A percentile compares a stretch with the other conserved stretches of the same genome.
phyloP scores from a whole-genome alignment of 177 flowering plant species.

The Telopea speciosissima region DNA sequence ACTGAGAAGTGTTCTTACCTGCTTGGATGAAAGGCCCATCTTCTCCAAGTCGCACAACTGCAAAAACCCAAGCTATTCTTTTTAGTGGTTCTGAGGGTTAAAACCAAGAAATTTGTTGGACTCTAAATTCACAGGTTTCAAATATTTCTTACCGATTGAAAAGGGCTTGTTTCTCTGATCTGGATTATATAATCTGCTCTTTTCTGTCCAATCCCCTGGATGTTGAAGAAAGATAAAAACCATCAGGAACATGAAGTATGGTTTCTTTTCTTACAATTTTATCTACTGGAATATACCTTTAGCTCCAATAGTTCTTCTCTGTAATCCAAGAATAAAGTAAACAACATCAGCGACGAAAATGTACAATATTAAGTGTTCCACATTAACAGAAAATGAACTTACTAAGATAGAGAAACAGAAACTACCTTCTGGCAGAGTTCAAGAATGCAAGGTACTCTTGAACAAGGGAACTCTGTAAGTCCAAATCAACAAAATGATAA shows the following conservation, averaged over 20 bases:
- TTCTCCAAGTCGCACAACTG: slow-evolving; percentile 84
- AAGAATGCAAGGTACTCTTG: slow-evolving; percentile 70
- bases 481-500: slow-evolving; percentile 7
- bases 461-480: slow-evolving; percentile 53
- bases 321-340: slow-evolving; percentile 12
- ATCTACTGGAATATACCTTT: slow-evolving; percentile 40
- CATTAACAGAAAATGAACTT: not conserved
- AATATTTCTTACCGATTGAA: slow-evolving; percentile 51
- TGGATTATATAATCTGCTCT: slow-evolving; percentile 67
- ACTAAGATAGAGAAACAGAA: not conserved
- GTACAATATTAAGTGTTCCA: not conserved
- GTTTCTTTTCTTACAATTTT: not conserved
- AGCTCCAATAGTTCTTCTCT: slow-evolving; percentile 70
- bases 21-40: slow-evolving; percentile 82
- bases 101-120: not conserved
- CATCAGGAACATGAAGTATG: not conserved
- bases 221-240: not conserved
- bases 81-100: not conserved
- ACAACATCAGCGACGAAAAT: not conserved
- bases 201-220: slow-evolving; percentile 79
- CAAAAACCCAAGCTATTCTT: slow-evolving; percentile 12
- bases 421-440: slow-evolving; percentile 74
- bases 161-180: slow-evolving; percentile 69
- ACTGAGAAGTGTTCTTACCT: slow-evolving; percentile 30
- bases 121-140: not conserved